phyloP scores from a whole-genome alignment of 129 eudicot genomes.

The Centaurea solstitialis region DNA sequence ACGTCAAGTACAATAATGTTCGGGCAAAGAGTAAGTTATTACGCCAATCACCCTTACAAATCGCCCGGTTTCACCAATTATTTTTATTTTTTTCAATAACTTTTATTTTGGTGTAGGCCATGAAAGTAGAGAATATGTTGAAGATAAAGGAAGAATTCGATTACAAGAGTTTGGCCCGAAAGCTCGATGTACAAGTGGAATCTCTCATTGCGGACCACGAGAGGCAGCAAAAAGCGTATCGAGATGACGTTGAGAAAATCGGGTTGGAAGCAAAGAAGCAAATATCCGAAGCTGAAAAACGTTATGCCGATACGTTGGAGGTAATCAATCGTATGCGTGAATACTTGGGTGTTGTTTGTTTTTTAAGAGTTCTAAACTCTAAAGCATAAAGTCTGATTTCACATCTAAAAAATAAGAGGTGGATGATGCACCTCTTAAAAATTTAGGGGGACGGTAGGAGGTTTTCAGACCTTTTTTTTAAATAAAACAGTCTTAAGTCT shows the following conservation, averaged over 20 bases:
- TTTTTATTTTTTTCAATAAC: not conserved
- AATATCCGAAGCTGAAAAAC: constrained; percentile 65
- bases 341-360: too few species aligned
- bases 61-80: not conserved
- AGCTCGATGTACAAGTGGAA: constrained; percentile 87
- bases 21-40: constrained; percentile 76
- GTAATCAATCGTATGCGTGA: constrained; percentile 41
- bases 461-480: too few species aligned
- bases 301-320: constrained; percentile 71
- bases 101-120: constrained; percentile 51
- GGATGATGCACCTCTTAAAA: too few species aligned
- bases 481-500: too few species aligned
- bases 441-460: too few species aligned
- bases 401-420: too few species aligned
- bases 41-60: not conserved
- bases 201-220: constrained; percentile 85
- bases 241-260: constrained; percentile 65
- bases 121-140: constrained; percentile 98
- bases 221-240: constrained; percentile 74
- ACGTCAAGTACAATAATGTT: constrained; percentile 94
- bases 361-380: too few species aligned
- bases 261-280: constrained; percentile 67
- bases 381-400: too few species aligned
- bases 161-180: constrained; percentile 93
- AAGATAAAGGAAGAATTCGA: constrained; percentile 95